phyloP scores from a whole-genome alignment of 2,329 filamentous ascomycete genomes.

The Ceratocystis colombiana region DNA sequence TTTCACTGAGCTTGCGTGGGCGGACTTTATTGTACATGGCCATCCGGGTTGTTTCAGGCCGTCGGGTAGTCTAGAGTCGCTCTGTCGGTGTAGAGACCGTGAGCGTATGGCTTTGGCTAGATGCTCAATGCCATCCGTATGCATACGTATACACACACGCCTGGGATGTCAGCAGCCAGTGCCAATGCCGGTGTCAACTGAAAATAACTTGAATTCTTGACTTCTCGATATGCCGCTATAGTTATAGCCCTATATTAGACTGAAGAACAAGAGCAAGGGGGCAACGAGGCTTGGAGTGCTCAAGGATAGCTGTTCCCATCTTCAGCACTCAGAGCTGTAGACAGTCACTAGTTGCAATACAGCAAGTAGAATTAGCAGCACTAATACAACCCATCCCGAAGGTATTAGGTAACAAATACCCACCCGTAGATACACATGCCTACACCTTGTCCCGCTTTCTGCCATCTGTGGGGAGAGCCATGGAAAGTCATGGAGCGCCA shows the following conservation, averaged over 20 bases:
- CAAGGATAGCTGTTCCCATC: neutral
- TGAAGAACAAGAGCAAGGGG: neutral
- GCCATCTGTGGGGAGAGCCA: no score
- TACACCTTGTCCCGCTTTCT: neutral
- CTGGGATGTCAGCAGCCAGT: neutral
- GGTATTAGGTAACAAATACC: neutral
- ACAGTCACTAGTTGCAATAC: neutral
- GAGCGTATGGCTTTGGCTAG: no score
- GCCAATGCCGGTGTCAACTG: neutral
- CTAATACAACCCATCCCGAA: neutral
- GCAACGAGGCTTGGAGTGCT: neutral
- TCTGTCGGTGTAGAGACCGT: no score
- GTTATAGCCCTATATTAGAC: slow-evolving; percentile 5
- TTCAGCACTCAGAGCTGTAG: neutral
- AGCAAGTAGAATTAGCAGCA: neutral
- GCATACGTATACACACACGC: neutral
- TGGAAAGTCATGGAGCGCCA: neutral
- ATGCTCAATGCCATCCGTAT: neutral
- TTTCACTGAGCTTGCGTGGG: no score
- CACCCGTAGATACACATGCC: neutral
- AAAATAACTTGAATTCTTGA: neutral
- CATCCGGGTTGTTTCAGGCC: slow-evolving; percentile 5
- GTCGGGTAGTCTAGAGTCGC: neutral
- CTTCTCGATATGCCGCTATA: neutral
- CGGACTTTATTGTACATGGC: neutral